A percentile compares a stretch with the other conserved stretches of the same genome.
phyloP scores from a whole-genome alignment of 2,329 filamentous ascomycete species.

The Penicillium olsonii region DNA sequence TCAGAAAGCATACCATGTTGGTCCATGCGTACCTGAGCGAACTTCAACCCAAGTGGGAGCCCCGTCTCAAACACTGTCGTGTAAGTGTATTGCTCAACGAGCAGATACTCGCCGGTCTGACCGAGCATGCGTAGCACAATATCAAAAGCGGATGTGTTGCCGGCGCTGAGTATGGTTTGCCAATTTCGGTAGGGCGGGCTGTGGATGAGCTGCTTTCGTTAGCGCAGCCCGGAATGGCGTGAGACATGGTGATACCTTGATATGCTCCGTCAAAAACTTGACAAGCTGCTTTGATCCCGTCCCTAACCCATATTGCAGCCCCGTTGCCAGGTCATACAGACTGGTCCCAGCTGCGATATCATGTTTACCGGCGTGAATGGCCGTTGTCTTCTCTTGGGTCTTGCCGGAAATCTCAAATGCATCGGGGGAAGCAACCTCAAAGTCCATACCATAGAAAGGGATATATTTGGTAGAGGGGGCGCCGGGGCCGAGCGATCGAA shows the following conservation, averaged over 20 bases:
- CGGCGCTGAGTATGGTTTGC: constrained; percentile 1
- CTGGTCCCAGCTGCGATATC: not conserved
- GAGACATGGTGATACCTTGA: not conserved
- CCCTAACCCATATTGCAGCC: not conserved
- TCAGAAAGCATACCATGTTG: constrained; percentile 3
- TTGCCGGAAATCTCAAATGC: too few species aligned
- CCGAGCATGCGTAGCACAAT: constrained; percentile 1
- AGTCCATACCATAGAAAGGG: too few species aligned
- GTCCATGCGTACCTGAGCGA: not conserved
- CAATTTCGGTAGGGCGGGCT: constrained; percentile 9
- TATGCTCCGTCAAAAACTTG: not conserved
- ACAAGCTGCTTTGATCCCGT: not conserved
- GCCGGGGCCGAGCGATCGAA: too few species aligned
- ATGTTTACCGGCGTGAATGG: not conserved
- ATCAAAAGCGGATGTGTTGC: constrained; percentile 6
- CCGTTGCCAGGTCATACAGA: not conserved
- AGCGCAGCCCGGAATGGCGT: too few species aligned
- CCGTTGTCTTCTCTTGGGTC: too few species aligned
- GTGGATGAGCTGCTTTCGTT: constrained; percentile 4
- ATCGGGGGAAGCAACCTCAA: too few species aligned
- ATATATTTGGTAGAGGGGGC: too few species aligned
- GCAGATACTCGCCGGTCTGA: constrained; percentile 1
- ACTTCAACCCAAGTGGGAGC: not conserved
- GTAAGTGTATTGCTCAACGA: constrained; percentile 7
- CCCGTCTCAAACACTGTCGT: constrained; percentile 4